A percentile compares a stretch with the other conserved stretches of the same genome.
Conservation (phyloP, 805 yeast genomes). For the Lachancea nothofagi region DNA sequence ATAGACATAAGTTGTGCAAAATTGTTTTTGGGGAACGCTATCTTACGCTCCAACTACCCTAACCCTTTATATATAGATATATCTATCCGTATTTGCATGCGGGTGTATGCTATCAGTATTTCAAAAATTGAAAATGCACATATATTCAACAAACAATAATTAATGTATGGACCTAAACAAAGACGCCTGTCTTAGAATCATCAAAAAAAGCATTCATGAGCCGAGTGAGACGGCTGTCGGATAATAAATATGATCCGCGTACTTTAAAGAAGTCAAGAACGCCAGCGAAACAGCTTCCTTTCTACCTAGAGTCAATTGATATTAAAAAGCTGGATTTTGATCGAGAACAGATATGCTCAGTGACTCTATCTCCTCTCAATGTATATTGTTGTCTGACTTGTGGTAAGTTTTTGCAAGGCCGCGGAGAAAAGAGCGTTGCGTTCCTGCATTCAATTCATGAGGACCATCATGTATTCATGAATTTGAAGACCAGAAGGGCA, state of each 20-base stretch:
- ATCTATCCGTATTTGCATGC: not conserved
- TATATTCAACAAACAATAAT: too few relatives aligned
- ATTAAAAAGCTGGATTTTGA: slow-evolving; percentile 53
- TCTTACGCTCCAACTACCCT: too few relatives aligned
- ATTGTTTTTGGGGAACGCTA: too few relatives aligned
- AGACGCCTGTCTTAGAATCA: too few relatives aligned
- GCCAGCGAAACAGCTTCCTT: not conserved
- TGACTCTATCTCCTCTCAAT: slow-evolving; percentile 54
- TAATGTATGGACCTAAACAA: too few relatives aligned
- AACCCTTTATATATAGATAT: not conserved
- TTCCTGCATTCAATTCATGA: slow-evolving; percentile 59
- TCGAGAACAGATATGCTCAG: slow-evolving; percentile 58
- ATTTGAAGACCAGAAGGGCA: slow-evolving; percentile 43
- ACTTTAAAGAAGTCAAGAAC: not conserved
- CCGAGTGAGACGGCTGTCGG: not conserved
- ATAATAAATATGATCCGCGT: not conserved
- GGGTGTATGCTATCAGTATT: too few relatives aligned
- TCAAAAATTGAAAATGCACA: not conserved
- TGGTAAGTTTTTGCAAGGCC: slow-evolving; percentile 68
- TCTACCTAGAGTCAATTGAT: slow-evolving; percentile 28
- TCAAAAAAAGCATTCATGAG: not conserved
- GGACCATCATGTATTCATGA: slow-evolving; percentile 59
- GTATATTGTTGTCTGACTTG: slow-evolving; percentile 70
- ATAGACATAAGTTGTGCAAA: slow-evolving; percentile 3
- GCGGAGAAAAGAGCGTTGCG: slow-evolving; percentile 59